Conservation (phyloP, 169 alveolate species). For the Plasmodium vivax region DNA sequence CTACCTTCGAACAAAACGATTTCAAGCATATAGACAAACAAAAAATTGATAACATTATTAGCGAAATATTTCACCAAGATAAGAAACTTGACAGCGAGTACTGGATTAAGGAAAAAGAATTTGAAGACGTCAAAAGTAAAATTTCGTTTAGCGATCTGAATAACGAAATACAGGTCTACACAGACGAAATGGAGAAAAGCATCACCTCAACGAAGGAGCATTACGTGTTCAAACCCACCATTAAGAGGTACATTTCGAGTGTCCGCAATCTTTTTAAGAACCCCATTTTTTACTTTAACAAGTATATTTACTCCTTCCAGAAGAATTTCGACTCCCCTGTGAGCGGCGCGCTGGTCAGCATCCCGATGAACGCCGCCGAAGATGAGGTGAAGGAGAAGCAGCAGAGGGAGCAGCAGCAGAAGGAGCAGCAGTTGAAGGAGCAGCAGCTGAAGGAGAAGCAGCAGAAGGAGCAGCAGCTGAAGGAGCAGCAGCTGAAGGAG, state of each 20-base stretch:
- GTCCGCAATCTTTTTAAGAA: constrained; percentile 36
- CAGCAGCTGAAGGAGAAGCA: neutral
- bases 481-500: too few species aligned
- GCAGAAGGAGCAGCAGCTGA: neutral
- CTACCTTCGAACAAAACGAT: neutral
- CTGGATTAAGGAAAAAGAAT: constrained; percentile 58
- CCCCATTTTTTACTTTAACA: constrained; percentile 50
- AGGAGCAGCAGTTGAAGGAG: too few species aligned
- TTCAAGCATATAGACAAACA: constrained; percentile 23
- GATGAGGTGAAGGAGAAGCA: neutral
- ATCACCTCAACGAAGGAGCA: neutral
- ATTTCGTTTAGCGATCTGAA: constrained; percentile 12
- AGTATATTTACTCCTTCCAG: constrained; percentile 54
- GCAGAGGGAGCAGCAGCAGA: neutral
- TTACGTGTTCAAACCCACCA: constrained; percentile 57
- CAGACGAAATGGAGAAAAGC: constrained; percentile 27
- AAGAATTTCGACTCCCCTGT: constrained; percentile 14
- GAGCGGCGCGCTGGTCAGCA: neutral
- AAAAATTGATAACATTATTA: constrained; percentile 18
- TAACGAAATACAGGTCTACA: constrained; percentile 9
- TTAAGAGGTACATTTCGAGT: constrained; percentile 27
- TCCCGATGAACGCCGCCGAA: neutral
- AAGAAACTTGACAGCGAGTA: neutral
- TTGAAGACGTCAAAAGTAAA: constrained; percentile 19
- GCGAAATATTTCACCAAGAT: constrained; percentile 7